Base-by-base conservation (phyloP, 106 monocot genomes). In the Allium sativum region DNA sequence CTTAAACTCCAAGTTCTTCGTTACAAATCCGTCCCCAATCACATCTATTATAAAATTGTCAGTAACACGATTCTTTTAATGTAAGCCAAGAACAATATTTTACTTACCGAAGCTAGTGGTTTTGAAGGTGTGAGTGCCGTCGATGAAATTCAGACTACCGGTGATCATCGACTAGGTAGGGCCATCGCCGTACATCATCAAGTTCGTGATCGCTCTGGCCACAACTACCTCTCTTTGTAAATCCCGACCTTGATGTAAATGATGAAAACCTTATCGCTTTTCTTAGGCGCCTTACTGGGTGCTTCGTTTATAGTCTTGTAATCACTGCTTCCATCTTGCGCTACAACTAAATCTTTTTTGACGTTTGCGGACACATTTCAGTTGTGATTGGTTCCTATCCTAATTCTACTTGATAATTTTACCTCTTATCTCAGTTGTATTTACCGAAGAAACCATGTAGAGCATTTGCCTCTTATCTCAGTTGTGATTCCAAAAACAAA, bases 121-220 rank as follows among this genome's bases (percentile, higher is more conserved):
- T 52, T 80, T 68, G 70, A 70, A 73, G 22, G 83, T 83, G 21
- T 59, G 60, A 20, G 68, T 48, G 18, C 72, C 71, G 0, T 67
- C 41, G 53, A 61, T 55, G 67, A 77, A 73, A 62, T 71, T 80
- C 50, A 72, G 56, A 53, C 55, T 55, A 7, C 77, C 79, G 16
- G 76, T 70, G 73, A 84, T 64, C 31, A 19, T 58, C 8, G 70
- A 80, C 67, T 67, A 66, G 13, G 70, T 73, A 7, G 69, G 41
- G 12, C 84, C 80, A 13, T 84, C 84, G 18, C 84, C 84, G 48
- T 67, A 19, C 67, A 84, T 68, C 56, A 74, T 54, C 16, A 84
- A 41, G 62, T 79, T 80, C 15, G 66, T 67, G 45, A 66, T 21
- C 10, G 45, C 17, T 52, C 53, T 52, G 40, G 58, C 56, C 1